phyloP scores from a whole-genome alignment of 192 early-diverging fungal genomes.

The Gaertneriomyces sp. region DNA sequence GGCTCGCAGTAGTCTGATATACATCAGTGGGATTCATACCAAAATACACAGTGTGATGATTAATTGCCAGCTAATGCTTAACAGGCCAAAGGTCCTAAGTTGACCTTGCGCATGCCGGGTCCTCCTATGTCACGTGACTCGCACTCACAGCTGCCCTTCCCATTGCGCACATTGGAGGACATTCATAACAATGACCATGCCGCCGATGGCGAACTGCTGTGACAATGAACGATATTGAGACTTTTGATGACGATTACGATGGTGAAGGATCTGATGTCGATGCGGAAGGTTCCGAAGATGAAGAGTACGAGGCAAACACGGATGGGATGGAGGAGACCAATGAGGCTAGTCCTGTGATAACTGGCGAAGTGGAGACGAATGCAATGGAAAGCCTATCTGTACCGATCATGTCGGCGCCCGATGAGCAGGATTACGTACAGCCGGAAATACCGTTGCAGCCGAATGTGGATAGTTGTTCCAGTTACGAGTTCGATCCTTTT shows the following conservation, averaged over 20 bases:
- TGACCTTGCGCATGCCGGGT: no score
- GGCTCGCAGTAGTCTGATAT: no score
- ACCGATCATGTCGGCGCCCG: not conserved
- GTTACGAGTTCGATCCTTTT: slow-evolving; percentile 20
- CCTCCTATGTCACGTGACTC: no score
- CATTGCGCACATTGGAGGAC: no score
- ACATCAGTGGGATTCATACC: no score
- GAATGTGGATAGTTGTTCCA: slow-evolving; percentile 9
- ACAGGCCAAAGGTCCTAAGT: no score
- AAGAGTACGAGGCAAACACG: slow-evolving; percentile 4
- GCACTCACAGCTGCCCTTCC: no score
- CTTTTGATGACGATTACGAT: not conserved
- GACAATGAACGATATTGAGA: no score
- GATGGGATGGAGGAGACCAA: not conserved
- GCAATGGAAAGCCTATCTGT: not conserved
- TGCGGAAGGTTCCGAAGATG: slow-evolving; percentile 26
- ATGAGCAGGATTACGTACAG: not conserved
- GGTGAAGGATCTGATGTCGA: slow-evolving; percentile 18
- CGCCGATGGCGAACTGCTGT: no score
- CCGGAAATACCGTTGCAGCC: not conserved
- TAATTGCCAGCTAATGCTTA: no score
- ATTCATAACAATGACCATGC: no score
- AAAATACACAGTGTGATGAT: no score
- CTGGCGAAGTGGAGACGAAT: not conserved
- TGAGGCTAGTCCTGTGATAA: not conserved